Evolutionary conservation across 129 eudicot species (phyloP).

Genomic region (Helianthus tuberosus): DNA sequence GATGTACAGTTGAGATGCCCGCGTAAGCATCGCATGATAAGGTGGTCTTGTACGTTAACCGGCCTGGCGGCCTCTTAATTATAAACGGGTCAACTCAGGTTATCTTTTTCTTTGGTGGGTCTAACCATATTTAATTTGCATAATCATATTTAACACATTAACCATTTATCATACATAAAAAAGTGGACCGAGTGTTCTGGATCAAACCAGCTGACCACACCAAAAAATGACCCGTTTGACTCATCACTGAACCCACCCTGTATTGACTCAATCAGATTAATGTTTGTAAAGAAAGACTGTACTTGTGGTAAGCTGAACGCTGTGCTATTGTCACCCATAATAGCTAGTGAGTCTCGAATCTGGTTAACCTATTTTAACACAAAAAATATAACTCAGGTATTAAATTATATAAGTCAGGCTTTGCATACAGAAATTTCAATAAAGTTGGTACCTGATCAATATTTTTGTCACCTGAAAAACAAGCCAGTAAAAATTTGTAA

Average conservation of each 20-base stretch:
- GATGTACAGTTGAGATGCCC: no score
- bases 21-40: no score
- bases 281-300: constrained; percentile 13
- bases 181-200: not conserved
- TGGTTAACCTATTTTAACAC: constrained; percentile 73
- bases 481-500: constrained; percentile 3
- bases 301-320: constrained; percentile 99
- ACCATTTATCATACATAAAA: not conserved
- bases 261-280: not conserved
- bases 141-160: not conserved
- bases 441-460: constrained; percentile 69
- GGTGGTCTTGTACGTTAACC: no score
- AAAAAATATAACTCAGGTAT: not conserved
- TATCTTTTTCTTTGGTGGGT: not conserved
- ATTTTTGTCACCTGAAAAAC: constrained; percentile 83
- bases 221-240: constrained; percentile 1
- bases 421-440: not conserved
- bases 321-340: constrained; percentile 97
- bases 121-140: not conserved
- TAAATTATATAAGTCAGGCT: constrained; percentile 4
- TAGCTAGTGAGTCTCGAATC: constrained; percentile 88
- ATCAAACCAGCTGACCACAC: not conserved
- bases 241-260: not conserved
- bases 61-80: not conserved
- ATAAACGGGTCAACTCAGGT: not conserved